Percentiles rank a stretch among this genome's conserved stretches.
These are phyloP conservation scores for Scedosporium aurantiacum DNA, from an alignment of 2,329 filamentous ascomycete genomes.

Conservation along the genomic window DNA sequence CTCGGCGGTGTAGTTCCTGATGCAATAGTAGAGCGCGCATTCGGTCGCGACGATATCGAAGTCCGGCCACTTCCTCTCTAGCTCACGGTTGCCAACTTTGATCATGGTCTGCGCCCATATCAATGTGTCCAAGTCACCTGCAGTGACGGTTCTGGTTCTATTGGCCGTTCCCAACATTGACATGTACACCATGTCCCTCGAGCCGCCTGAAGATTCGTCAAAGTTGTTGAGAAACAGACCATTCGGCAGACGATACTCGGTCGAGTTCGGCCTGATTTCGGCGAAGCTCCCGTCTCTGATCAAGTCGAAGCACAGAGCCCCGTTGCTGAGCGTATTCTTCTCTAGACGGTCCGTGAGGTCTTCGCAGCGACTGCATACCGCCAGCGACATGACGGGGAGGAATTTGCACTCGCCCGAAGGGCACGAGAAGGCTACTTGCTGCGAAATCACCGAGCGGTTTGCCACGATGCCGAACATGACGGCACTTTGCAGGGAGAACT, in stretches of 20 bases:
- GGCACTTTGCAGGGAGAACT: conserved; percentile 10
- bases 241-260: neutral
- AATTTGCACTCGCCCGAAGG: neutral
- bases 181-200: conserved; percentile 9
- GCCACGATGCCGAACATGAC: conserved; percentile 7
- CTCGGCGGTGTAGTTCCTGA: conserved; percentile 5
- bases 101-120: conserved; percentile 12
- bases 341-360: neutral
- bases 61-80: conserved; percentile 7
- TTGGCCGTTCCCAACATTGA: conserved; percentile 9
- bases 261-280: neutral
- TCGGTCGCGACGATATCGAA: conserved; percentile 7
- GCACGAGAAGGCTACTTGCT: neutral
- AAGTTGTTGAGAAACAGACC: conserved; percentile 9
- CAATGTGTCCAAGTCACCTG: conserved; percentile 10
- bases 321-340: neutral
- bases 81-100: conserved; percentile 4
- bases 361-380: neutral
- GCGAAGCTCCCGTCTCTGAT: neutral
- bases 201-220: neutral
- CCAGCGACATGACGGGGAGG: neutral
- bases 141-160: conserved; percentile 8
- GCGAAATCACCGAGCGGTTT: neutral
- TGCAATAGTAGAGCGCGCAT: conserved; percentile 12
- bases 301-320: neutral